These are phyloP conservation scores for Dactylellina cionopaga DNA, from an alignment of 2,329 filamentous ascomycete genomes.

Conservation along the genomic window DNA sequence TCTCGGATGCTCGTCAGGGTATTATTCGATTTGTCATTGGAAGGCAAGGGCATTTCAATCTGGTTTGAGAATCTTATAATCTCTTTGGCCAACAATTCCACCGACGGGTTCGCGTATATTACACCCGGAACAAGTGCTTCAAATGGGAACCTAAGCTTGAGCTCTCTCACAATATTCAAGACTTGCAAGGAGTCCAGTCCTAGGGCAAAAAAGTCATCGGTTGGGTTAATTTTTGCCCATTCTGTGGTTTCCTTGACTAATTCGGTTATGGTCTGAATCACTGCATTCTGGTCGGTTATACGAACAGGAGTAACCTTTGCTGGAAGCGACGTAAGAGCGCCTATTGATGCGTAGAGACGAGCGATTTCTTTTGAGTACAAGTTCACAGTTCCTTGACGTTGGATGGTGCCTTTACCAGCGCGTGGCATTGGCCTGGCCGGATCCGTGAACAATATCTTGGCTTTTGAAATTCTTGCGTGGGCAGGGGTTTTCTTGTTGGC, in stretches of 20 bases:
- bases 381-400: slow-evolving; percentile 60
- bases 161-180: background rate
- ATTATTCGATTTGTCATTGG: background rate
- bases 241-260: slow-evolving; percentile 45
- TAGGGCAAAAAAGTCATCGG: slow-evolving; percentile 60
- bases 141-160: slow-evolving; percentile 3
- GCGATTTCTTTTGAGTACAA: slow-evolving; percentile 63
- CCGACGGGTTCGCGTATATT: background rate
- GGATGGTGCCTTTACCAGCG: slow-evolving; percentile 64
- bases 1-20: background rate
- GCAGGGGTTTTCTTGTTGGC: background rate
- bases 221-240: slow-evolving; percentile 11
- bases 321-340: background rate
- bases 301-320: slow-evolving; percentile 4
- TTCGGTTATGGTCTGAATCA: slow-evolving; percentile 41
- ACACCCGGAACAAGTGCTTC: background rate
- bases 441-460: slow-evolving; percentile 60
- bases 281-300: background rate
- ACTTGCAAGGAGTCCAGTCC: slow-evolving; percentile 63
- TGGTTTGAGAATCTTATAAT: background rate
- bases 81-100: background rate
- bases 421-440: slow-evolving; percentile 63
- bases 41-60: background rate
- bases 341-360: background rate
- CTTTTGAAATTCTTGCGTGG: slow-evolving; percentile 1